Evolutionary conservation across 352 stramenopile genomes (phyloP).

Genomic region (Phytophthora macrochlamydospora): DNA sequence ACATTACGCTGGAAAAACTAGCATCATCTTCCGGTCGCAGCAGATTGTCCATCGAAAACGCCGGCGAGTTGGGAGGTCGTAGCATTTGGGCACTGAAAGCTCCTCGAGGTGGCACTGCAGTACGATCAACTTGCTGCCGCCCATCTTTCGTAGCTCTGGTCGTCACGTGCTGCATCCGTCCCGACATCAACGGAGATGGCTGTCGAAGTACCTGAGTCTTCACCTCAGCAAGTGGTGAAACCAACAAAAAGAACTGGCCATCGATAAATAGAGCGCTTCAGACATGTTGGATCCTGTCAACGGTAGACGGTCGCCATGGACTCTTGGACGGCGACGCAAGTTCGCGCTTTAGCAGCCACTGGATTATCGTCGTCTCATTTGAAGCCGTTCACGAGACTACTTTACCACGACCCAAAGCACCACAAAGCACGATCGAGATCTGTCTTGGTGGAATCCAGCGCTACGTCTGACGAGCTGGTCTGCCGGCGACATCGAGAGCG

Average conservation of each 20-base stretch:
- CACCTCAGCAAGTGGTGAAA: background rate
- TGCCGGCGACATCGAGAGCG: conserved; percentile 31
- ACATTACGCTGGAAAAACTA: conserved; percentile 2
- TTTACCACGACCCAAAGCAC: conserved; percentile 38
- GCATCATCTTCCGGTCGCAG: conserved; percentile 11
- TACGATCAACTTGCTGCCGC: conserved; percentile 1
- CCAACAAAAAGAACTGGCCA: too few species aligned
- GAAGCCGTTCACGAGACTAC: conserved; percentile 51
- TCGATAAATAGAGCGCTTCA: conserved; percentile 14
- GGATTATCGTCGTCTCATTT: conserved; percentile 52
- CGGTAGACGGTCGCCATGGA: conserved; percentile 10
- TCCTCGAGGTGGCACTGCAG: conserved; percentile 31
- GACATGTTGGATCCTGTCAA: conserved; percentile 20
- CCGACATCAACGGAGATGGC: conserved; percentile 11
- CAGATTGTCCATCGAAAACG: conserved; percentile 17
- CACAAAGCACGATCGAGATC: conserved; percentile 3
- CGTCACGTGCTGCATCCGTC: background rate
- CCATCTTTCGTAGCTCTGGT: conserved; percentile 6
- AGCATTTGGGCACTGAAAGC: conserved; percentile 48
- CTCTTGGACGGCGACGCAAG: conserved; percentile 36
- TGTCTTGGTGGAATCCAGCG: conserved; percentile 24
- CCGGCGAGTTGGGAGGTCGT: conserved; percentile 23
- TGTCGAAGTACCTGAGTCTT: conserved; percentile 16
- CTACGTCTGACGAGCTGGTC: conserved; percentile 9
- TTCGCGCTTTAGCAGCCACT: conserved; percentile 35